Evolutionary conservation across 805 yeast species (phyloP), one percentile per base, ranked within the genome.

Genomic region (Dipodascus albidus): DNA sequence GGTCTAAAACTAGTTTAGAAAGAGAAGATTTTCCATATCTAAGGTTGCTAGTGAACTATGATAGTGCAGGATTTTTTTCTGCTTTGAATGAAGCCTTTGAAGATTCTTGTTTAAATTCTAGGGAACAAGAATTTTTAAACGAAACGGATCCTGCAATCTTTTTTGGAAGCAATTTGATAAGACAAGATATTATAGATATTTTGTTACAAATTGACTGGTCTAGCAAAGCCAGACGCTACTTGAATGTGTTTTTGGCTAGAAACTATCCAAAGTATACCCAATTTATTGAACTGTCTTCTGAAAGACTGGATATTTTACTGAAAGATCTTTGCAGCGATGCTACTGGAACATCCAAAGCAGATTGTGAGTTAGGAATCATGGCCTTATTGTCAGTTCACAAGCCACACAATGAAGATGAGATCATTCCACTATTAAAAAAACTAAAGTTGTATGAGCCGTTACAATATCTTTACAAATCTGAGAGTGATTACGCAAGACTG

Each of bases 211-310:
- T 82, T 2, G 75, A 77, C 59, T 73, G 73, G 1, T 54, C 59
- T 3, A 65, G 71, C 52, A 17, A 21, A 22, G 57, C 3, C 48
- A 54, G 58, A 0, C 54, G 54, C 3, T 71, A 70, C 33, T 65
- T 87, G 51, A 74, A 87, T 1, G 77, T 87, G 2, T 93, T 91
- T 62, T 66, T 91, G 31, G 87, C 91, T 0, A 68, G 91, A 54
- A 90, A 86, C 62, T 80, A 83, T 57, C 84, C 96, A 1, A 93
- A 91, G 63, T 91, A 85, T 65, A 74, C 79, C 14, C 99, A 91
- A 66, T 90, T 87, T 57, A 74, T 91, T 9, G 73, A 87, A 48
- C 65, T 93, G 1, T 77, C 89, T 0, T 91, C 82, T 53, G 71
- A 79, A 1, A 68, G 73, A 1, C 64, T 85, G 48, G 75, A 76